These are phyloP conservation scores for Alternaria ethzedia DNA, from an alignment of 2,329 filamentous ascomycete species.

Conservation along the genomic window DNA sequence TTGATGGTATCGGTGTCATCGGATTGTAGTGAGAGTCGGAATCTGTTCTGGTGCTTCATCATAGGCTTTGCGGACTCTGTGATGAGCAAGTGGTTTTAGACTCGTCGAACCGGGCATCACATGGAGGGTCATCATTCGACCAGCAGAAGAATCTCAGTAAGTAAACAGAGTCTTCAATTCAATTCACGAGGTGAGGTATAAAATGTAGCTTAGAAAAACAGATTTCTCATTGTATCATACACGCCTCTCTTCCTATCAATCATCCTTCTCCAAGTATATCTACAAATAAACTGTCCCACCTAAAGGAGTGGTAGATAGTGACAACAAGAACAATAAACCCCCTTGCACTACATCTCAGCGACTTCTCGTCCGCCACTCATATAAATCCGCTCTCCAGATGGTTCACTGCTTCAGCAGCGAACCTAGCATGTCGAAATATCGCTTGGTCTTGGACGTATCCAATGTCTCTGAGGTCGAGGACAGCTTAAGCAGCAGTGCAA, in stretches of 20 bases:
- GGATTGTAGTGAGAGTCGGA: neutral
- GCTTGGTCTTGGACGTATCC: too few species aligned
- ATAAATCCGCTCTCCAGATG: neutral
- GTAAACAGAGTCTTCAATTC: neutral
- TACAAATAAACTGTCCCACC: neutral
- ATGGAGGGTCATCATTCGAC: neutral
- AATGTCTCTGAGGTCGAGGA: too few species aligned
- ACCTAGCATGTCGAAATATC: neutral
- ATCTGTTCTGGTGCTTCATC: neutral
- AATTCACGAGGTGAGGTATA: neutral
- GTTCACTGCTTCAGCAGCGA: neutral
- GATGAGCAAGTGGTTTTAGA: neutral
- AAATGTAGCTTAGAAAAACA: neutral
- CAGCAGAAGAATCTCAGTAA: neutral
- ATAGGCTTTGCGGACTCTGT: neutral
- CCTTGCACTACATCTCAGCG: neutral
- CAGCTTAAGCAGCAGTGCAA: conserved; percentile 21
- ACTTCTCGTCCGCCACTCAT: neutral
- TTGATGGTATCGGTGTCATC: neutral
- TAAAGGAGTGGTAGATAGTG: neutral
- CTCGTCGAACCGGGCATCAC: neutral
- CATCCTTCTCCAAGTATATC: neutral
- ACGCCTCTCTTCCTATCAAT: neutral
- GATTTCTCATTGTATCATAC: neutral
- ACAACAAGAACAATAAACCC: neutral